Evolutionary conservation across 2,329 filamentous ascomycete species (phyloP).

Genomic region (Cylindrodendrum hubeiense): DNA sequence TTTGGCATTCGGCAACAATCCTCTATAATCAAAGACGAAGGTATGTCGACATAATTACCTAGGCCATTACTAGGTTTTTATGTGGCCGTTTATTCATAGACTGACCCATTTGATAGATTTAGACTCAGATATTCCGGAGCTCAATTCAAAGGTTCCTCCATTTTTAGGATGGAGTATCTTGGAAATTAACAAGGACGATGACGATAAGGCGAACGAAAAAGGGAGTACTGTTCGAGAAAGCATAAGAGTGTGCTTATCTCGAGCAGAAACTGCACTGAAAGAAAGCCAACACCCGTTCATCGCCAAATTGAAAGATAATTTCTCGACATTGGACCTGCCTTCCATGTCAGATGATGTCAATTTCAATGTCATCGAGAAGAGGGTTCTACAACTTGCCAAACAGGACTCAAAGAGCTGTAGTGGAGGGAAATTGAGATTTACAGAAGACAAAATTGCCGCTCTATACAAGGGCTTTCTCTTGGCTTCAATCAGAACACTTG

Average conservation of each 20-base stretch:
- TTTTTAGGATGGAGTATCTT: constrained; percentile 1
- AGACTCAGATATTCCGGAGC: background rate
- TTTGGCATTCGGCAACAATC: background rate
- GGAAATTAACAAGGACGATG: background rate
- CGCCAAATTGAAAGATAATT: background rate
- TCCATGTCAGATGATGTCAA: background rate
- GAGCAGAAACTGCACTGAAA: constrained; percentile 3
- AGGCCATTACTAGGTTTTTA: background rate
- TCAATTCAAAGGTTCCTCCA: constrained; percentile 1
- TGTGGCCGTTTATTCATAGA: background rate
- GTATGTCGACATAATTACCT: background rate
- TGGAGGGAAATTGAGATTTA: background rate
- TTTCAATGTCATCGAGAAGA: background rate
- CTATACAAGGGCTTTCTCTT: background rate
- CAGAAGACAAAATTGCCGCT: background rate
- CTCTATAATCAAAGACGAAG: background rate
- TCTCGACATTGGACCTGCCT: background rate
- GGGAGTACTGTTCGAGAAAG: background rate
- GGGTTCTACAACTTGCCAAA: background rate
- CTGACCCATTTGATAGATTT: background rate
- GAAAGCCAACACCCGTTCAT: background rate
- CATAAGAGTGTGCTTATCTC: constrained; percentile 7
- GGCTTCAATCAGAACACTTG: background rate
- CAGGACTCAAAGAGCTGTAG: background rate
- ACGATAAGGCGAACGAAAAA: background rate